A percentile compares a stretch with the other conserved stretches of the same genome.
These are phyloP conservation scores for Lichina pygmaea DNA, from an alignment of 495 filamentous ascomycete genomes.

Conservation along the genomic window DNA sequence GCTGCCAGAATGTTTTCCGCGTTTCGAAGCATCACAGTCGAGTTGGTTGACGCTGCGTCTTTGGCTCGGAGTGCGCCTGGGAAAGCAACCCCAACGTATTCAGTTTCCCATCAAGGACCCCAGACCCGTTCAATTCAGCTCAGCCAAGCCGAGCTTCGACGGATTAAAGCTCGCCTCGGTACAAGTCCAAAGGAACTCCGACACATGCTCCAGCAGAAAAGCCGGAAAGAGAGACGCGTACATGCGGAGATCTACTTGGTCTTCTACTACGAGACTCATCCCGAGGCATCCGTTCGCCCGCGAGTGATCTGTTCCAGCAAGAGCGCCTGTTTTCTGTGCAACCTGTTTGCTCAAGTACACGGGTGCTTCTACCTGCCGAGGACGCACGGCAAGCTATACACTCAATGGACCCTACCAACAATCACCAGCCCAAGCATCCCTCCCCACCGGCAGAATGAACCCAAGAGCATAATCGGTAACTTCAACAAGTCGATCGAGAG, in stretches of 20 bases:
- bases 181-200: background rate
- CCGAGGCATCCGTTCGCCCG: constrained; percentile 5
- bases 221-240: constrained; percentile 3
- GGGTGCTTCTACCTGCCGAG: constrained; percentile 14
- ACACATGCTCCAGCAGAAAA: background rate
- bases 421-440: no score
- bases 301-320: constrained; percentile 23
- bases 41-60: background rate
- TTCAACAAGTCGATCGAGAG: no score
- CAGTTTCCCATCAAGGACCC: background rate
- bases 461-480: no score
- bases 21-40: background rate
- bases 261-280: constrained; percentile 13
- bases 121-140: background rate
- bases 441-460: no score
- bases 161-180: background rate
- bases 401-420: constrained; percentile 4
- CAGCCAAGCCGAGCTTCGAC: background rate
- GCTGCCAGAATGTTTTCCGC: background rate
- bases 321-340: constrained; percentile 22
- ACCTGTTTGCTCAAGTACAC: constrained; percentile 16
- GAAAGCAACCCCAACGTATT: no score
- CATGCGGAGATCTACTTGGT: constrained; percentile 25
- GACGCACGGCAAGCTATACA: constrained; percentile 18
- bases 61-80: background rate